Percentiles rank a stretch among this genome's conserved stretches.
Conservation (phyloP, 768 basidiomycete species). For the Flagelloscypha sp. region DNA sequence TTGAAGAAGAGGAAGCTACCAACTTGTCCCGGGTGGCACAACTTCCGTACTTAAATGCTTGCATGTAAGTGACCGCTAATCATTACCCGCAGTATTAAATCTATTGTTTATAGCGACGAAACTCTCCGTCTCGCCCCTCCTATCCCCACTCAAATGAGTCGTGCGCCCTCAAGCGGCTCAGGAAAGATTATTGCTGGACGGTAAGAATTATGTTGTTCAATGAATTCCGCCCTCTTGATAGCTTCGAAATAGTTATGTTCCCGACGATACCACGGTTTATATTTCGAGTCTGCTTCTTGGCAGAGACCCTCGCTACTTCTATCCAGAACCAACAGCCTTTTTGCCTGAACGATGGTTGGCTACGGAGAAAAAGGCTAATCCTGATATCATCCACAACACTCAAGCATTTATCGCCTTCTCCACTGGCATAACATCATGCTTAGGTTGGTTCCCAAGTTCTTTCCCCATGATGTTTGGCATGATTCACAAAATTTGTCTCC, state of each 20-base stretch:
- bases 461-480: too few species aligned
- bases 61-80: conserved; percentile 24
- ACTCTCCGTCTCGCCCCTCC: conserved; percentile 37
- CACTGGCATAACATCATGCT: too few species aligned
- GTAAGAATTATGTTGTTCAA: conserved; percentile 15
- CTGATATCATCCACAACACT: too few species aligned
- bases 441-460: too few species aligned
- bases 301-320: conserved; percentile 38
- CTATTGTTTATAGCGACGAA: too few species aligned
- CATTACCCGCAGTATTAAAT: too few species aligned
- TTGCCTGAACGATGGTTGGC: too few species aligned
- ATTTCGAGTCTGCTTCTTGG: conserved; percentile 35
- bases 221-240: conserved; percentile 3
- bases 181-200: conserved; percentile 24
- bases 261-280: conserved; percentile 31
- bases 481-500: too few species aligned
- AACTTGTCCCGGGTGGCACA: too few species aligned
- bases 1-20: too few species aligned
- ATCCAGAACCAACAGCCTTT: conserved; percentile 29
- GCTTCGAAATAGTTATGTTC: conserved; percentile 28
- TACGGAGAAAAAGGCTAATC: too few species aligned
- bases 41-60: conserved; percentile 28
- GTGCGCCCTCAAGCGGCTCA: conserved; percentile 20
- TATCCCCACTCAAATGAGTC: conserved; percentile 32
- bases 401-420: too few species aligned